Conservation (phyloP, 2,329 filamentous ascomycete species). For the Phyllosticta paracitricarpa region DNA sequence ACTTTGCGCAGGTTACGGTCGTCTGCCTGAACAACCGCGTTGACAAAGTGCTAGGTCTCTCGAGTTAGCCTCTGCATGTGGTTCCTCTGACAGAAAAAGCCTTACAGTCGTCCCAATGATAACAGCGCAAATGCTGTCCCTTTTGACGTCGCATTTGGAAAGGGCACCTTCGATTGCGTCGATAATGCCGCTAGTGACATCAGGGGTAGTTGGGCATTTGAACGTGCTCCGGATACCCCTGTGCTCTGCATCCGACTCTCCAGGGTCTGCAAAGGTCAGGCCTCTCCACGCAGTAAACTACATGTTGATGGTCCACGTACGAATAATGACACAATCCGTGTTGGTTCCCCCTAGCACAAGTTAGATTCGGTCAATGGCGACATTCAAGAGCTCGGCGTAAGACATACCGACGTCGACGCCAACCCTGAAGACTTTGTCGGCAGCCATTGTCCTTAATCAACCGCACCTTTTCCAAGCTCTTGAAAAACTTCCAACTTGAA, state of each 20-base stretch:
- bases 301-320: background rate
- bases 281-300: background rate
- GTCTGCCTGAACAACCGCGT: constrained; percentile 48
- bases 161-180: constrained; percentile 28
- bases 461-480: background rate
- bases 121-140: constrained; percentile 6
- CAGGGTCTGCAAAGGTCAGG: background rate
- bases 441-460: background rate
- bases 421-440: background rate
- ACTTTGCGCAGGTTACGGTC: constrained; percentile 38
- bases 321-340: background rate
- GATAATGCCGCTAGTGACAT: constrained; percentile 34
- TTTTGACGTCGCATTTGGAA: constrained; percentile 17
- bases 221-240: constrained; percentile 11
- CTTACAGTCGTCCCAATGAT: constrained; percentile 30
- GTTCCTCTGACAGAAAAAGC: no score
- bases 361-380: background rate
- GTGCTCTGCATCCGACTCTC: background rate
- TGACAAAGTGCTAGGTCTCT: constrained; percentile 43
- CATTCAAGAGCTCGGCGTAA: background rate
- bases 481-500: background rate
- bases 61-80: no score
- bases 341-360: background rate
- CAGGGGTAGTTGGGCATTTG: constrained; percentile 30
- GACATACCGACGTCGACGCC: background rate